A percentile compares a stretch with the other conserved stretches of the same genome.
phyloP scores from a whole-genome alignment of 192 early-diverging fungal genomes.

The Backusella westeae region DNA sequence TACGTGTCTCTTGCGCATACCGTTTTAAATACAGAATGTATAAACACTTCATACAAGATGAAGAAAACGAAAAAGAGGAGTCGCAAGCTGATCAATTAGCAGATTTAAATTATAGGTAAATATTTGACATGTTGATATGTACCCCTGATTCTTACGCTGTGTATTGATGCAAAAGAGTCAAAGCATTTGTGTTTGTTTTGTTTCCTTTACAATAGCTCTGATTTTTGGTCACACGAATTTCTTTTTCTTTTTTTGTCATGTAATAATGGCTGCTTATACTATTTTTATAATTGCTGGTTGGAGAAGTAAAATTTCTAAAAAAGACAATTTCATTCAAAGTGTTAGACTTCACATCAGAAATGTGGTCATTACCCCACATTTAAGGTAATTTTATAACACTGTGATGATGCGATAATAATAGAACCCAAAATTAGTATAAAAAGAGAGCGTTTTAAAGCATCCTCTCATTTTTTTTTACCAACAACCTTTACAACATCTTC shows the following conservation, averaged over 20 bases:
- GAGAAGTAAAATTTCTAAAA: neutral
- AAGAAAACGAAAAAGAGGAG: neutral
- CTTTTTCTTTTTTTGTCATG: neutral
- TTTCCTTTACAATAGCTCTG: neutral
- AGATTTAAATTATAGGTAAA: neutral
- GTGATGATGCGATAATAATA: neutral
- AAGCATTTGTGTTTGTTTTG: neutral
- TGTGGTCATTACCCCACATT: neutral
- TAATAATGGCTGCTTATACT: neutral
- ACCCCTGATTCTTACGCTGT: neutral
- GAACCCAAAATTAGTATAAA: conserved; percentile 4
- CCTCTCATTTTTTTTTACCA: neutral
- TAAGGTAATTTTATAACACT: neutral
- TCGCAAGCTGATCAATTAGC: neutral
- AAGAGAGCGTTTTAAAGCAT: neutral
- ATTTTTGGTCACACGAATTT: neutral
- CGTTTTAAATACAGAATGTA: neutral
- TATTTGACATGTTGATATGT: neutral
- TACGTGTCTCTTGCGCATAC: neutral
- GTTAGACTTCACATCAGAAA: neutral
- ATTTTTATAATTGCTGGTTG: neutral
- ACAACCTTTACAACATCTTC: no score
- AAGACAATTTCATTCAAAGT: neutral
- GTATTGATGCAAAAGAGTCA: neutral
- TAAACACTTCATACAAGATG: neutral